A percentile compares a stretch with the other conserved stretches of the same genome.
These are phyloP conservation scores for Takashimella koratensis DNA, from an alignment of 1,284 basidiomycete genomes.

Conservation along the genomic window DNA sequence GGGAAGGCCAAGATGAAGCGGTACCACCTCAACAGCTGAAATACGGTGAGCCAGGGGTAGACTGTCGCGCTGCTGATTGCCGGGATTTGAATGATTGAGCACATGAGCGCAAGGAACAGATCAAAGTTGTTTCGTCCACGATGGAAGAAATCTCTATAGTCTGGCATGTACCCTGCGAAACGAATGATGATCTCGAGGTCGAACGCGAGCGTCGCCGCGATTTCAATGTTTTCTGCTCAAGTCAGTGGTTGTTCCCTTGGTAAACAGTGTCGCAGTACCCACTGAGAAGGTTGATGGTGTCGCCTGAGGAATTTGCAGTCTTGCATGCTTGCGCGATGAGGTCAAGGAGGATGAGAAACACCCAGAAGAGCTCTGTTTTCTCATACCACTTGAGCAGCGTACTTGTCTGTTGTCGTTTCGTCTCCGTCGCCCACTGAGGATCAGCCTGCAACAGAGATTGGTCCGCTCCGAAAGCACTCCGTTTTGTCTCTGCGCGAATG, in stretches of 20 bases:
- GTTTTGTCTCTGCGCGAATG: conserved; percentile 81
- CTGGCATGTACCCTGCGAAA: conserved; percentile 67
- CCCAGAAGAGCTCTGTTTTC: conserved; percentile 64
- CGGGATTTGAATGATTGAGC: conserved; percentile 83
- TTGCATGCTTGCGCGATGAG: conserved; percentile 75
- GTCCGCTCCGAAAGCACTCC: conserved; percentile 87
- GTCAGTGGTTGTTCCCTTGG: neutral
- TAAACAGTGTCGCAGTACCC: neutral
- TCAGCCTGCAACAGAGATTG: conserved; percentile 49
- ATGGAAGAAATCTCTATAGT: conserved; percentile 74
- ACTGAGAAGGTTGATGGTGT: conserved; percentile 53
- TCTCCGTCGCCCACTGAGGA: conserved; percentile 34
- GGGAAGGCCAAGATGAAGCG: conserved; percentile 68
- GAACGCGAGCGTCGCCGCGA: conserved; percentile 78
- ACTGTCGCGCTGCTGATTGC: conserved; percentile 61
- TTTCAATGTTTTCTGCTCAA: conserved; percentile 63
- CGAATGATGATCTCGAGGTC: conserved; percentile 84
- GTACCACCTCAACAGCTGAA: conserved; percentile 88
- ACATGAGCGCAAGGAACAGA: conserved; percentile 71
- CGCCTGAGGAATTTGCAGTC: conserved; percentile 56
- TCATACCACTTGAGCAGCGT: conserved; percentile 31
- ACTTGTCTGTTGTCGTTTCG: conserved; percentile 25
- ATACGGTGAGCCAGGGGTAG: conserved; percentile 89
- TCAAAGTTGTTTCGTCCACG: conserved; percentile 73
- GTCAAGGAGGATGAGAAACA: conserved; percentile 63